These are phyloP conservation scores for Acrodontium crateriforme DNA, from an alignment of 2,329 filamentous ascomycete species.

Conservation along the genomic window DNA sequence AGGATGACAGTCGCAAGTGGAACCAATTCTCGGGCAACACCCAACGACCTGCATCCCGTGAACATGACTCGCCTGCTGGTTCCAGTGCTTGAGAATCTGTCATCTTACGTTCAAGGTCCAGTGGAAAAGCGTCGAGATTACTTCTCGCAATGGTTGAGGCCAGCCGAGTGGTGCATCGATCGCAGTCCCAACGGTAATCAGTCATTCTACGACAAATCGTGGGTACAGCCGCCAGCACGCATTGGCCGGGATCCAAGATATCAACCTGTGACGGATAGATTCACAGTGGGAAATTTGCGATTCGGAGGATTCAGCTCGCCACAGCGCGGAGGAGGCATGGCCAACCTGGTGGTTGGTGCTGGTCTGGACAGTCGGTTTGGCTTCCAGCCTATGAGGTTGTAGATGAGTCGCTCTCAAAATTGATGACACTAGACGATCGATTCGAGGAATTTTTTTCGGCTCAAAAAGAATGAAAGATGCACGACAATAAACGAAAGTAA, in stretches of 20 bases:
- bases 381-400: too few relatives aligned
- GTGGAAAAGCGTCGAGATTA: conserved; percentile 22
- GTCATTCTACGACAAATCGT: conserved; percentile 28
- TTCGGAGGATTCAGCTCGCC: conserved; percentile 7
- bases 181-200: conserved; percentile 22
- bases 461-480: too few relatives aligned
- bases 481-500: too few relatives aligned
- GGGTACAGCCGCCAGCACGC: conserved; percentile 23
- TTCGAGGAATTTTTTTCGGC: too few relatives aligned
- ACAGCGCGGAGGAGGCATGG: neutral
- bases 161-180: conserved; percentile 27
- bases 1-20: too few relatives aligned
- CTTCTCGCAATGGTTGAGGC: conserved; percentile 27
- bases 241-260: conserved; percentile 25
- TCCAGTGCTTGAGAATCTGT: conserved; percentile 29
- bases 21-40: too few relatives aligned
- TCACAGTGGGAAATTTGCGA: conserved; percentile 4
- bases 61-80: conserved; percentile 25
- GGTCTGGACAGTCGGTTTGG: conserved; percentile 3
- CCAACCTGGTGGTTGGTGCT: conserved; percentile 2
- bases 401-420: too few relatives aligned
- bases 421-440: too few relatives aligned
- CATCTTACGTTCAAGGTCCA: conserved; percentile 26
- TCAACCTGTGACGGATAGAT: conserved; percentile 9
- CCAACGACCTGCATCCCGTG: too few relatives aligned